Evolutionary conservation across 2,329 filamentous ascomycete genomes (phyloP).

Genomic region (Aspergillus bombycis): DNA sequence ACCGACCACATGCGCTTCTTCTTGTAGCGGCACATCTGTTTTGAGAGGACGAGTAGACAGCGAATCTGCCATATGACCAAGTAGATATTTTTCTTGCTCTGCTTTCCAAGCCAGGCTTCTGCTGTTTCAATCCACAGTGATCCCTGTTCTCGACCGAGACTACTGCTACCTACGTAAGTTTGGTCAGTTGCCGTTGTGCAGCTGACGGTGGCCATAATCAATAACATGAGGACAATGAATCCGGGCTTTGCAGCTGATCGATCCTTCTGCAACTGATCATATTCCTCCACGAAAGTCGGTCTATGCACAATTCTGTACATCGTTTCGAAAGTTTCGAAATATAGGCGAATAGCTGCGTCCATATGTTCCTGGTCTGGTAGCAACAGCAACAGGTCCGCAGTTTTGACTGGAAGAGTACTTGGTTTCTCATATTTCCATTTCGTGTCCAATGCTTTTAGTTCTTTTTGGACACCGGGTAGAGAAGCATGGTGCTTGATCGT

Average conservation of each 20-base stretch:
- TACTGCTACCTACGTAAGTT: not conserved
- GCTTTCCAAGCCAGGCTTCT: conserved; percentile 19
- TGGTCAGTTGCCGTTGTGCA: not conserved
- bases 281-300: not conserved
- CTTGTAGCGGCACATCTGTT: conserved; percentile 52
- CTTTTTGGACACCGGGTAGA: not conserved
- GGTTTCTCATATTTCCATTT: not conserved
- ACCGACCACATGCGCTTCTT: conserved; percentile 55
- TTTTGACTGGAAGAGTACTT: not conserved
- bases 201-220: not conserved
- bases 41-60: conserved; percentile 52
- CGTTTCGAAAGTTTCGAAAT: not conserved
- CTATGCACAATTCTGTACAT: not conserved
- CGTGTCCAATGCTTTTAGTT: not conserved
- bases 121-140: not conserved
- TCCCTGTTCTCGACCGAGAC: not conserved
- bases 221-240: not conserved
- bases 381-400: not conserved
- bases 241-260: not conserved
- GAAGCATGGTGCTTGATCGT: not conserved
- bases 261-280: not conserved
- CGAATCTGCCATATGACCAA: conserved; percentile 54
- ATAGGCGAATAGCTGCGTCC: not conserved
- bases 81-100: conserved; percentile 56
- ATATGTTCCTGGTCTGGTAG: not conserved